A percentile compares a stretch with the other conserved stretches of the same genome.
phyloP scores from a whole-genome alignment of 805 yeast species.

The Metschnikowia noctiluminum region DNA sequence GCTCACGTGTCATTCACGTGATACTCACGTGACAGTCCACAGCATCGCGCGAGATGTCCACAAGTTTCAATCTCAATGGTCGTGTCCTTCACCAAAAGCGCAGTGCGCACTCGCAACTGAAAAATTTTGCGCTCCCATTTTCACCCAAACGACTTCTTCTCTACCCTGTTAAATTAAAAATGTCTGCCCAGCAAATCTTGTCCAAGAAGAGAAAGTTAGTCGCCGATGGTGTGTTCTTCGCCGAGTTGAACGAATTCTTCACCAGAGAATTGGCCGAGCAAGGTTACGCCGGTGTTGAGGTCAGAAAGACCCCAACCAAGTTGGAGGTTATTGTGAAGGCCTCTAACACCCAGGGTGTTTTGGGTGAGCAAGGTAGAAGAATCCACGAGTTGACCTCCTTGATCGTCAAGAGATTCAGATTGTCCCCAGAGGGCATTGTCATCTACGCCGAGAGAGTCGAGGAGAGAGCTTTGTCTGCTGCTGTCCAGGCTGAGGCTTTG shows the following conservation, averaged over 20 bases:
- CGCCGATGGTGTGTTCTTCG: constrained; percentile 99
- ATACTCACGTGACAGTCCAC: neutral
- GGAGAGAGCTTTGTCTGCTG: constrained; percentile 99
- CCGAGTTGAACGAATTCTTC: constrained; percentile 99
- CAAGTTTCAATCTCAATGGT: neutral
- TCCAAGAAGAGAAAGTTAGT: constrained; percentile 99
- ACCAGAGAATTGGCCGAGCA: constrained; percentile 99
- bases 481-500: constrained; percentile 99
- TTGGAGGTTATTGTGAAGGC: constrained; percentile 99
- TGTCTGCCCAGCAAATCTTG: constrained; percentile 46
- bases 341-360: constrained; percentile 96
- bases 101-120: constrained; percentile 7
- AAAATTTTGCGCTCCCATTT: constrained; percentile 6
- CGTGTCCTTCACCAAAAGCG: neutral
- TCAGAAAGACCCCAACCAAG: constrained; percentile 96
- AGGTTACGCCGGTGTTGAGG: constrained; percentile 99
- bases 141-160: neutral
- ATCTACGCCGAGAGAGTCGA: constrained; percentile 98
- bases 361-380: constrained; percentile 99
- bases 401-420: constrained; percentile 98
- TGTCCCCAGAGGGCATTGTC: constrained; percentile 87
- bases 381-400: constrained; percentile 97
- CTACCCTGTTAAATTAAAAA: constrained; percentile 15
- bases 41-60: too few relatives aligned
- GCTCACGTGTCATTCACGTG: neutral